Evolutionary conservation across 78 protist species (phyloP).

Genomic region (Monosiga brevicollis): DNA sequence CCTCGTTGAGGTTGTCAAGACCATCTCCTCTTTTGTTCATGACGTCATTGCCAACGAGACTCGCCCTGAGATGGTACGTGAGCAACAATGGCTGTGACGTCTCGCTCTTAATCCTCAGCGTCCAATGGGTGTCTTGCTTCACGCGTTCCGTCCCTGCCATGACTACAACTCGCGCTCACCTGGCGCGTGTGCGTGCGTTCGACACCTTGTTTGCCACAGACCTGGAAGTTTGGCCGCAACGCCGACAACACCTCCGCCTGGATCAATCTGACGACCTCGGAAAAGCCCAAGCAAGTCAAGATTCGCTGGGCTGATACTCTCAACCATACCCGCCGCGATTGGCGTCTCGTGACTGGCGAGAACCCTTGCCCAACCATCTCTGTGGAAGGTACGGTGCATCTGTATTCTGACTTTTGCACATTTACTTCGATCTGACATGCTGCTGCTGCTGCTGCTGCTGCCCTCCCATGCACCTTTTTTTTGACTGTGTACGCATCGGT

Average conservation of each 20-base stretch:
- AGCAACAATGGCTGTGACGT: slow-evolving; percentile 5
- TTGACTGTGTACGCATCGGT: no score
- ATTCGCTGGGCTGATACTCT: slow-evolving; percentile 14
- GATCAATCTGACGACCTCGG: slow-evolving; percentile 1
- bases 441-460: no score
- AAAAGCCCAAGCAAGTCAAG: slow-evolving; percentile 23
- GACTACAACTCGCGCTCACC: neutral
- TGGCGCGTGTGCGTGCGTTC: no score
- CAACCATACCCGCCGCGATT: slow-evolving; percentile 34
- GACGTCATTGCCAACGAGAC: neutral
- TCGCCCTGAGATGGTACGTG: slow-evolving; percentile 28
- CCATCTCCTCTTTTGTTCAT: slow-evolving; percentile 11
- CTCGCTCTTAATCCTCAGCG: no score
- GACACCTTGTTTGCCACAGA: no score
- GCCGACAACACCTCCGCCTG: slow-evolving; percentile 4
- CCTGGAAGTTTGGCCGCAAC: no score
- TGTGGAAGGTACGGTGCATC: no score
- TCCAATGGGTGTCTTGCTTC: neutral
- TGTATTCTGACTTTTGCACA: no score
- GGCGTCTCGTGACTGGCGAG: slow-evolving; percentile 37
- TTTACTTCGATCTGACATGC: no score
- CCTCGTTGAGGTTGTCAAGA: slow-evolving; percentile 30
- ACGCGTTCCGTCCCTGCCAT: slow-evolving; percentile 4
- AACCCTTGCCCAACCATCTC: neutral
- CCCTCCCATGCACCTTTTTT: no score